Conservation (phyloP, 2,329 filamentous ascomycete species). For the Fusarium foetens region DNA sequence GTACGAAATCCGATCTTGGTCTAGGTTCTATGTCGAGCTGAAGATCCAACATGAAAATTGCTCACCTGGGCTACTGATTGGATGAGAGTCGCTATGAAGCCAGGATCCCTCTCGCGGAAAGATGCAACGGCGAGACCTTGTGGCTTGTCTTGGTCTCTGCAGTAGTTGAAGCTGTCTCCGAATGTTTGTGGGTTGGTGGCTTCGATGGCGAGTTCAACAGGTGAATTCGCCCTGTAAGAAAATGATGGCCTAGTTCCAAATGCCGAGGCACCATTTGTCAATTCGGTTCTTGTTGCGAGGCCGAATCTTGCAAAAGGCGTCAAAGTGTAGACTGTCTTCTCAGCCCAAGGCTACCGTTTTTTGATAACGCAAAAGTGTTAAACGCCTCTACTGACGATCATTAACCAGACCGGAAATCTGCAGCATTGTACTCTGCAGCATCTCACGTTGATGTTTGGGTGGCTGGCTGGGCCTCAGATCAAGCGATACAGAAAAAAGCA, state of each 20-base stretch:
- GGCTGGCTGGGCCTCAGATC: conserved; percentile 4
- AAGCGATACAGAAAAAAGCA: conserved; percentile 21
- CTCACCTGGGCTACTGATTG: not conserved
- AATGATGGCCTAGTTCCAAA: not conserved
- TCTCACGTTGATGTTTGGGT: conserved; percentile 5
- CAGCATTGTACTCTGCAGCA: conserved; percentile 3
- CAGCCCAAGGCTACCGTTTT: not conserved
- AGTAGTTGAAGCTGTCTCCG: not conserved
- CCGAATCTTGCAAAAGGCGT: conserved; percentile 7
- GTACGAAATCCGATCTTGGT: conserved; percentile 20
- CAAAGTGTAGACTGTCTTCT: conserved; percentile 5
- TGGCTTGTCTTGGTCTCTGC: conserved; percentile 25
- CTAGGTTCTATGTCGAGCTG: conserved; percentile 4
- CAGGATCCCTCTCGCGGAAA: not conserved
- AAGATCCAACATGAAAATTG: not conserved
- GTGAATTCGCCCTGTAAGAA: not conserved
- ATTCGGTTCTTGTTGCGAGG: not conserved
- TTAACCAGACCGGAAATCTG: conserved; percentile 6
- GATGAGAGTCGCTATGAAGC: not conserved
- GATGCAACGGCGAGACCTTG: conserved; percentile 22
- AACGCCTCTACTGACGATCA: conserved; percentile 17
- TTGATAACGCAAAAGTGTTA: conserved; percentile 15
- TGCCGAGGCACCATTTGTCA: conserved; percentile 3
- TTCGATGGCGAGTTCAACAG: conserved; percentile 11
- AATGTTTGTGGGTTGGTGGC: not conserved